A percentile compares a stretch with the other conserved stretches of the same genome.
These are phyloP conservation scores for Teratosphaeria gauchensis DNA, from an alignment of 2,329 filamentous ascomycete genomes.

Conservation along the genomic window DNA sequence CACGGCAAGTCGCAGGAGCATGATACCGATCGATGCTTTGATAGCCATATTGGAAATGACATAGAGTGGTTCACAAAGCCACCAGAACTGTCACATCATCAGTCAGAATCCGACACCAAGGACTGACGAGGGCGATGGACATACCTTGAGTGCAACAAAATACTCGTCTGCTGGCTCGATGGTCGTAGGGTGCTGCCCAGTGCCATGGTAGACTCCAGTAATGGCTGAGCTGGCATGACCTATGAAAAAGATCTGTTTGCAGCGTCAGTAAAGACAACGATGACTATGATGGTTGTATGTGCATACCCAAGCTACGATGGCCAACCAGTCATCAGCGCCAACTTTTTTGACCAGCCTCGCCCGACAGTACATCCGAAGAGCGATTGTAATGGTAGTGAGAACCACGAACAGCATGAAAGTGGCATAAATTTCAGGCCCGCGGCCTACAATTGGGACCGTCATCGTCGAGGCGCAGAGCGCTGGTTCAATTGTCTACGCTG, in stretches of 20 bases:
- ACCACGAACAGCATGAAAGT: background rate
- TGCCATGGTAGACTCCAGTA: background rate
- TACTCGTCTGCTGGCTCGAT: background rate
- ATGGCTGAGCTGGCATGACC: background rate
- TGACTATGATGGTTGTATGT: background rate
- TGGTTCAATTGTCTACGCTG: too few relatives aligned
- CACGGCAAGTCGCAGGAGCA: constrained; percentile 9
- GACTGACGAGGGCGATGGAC: too few relatives aligned
- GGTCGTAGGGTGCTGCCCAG: background rate
- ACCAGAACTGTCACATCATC: constrained; percentile 28
- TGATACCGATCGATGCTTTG: constrained; percentile 12
- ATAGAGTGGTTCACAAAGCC: constrained; percentile 25
- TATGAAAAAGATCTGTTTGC: background rate
- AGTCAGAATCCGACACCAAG: too few relatives aligned
- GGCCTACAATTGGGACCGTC: background rate
- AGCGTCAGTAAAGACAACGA: background rate
- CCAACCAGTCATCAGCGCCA: background rate
- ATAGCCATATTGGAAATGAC: constrained; percentile 14
- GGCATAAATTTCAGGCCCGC: background rate
- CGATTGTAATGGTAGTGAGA: background rate
- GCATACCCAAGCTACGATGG: background rate
- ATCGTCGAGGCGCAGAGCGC: background rate
- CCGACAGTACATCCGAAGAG: background rate
- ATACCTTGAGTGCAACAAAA: background rate
- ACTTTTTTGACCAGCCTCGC: background rate